phyloP scores from a whole-genome alignment of 2,329 filamentous ascomycete species.

The Alternaria postmessia region DNA sequence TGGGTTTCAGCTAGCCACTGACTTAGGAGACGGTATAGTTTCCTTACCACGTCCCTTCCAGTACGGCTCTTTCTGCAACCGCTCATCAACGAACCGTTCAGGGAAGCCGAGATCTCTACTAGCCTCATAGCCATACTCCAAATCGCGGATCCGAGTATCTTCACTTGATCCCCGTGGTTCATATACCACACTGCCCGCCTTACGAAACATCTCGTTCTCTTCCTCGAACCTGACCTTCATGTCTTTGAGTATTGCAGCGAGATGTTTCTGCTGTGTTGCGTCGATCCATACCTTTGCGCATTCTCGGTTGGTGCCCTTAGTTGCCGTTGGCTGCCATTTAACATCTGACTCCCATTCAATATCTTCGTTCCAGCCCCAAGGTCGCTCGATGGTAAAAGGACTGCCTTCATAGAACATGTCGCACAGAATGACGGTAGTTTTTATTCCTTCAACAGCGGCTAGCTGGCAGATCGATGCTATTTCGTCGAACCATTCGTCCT shows the following conservation, averaged over 20 bases:
- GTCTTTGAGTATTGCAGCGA: neutral
- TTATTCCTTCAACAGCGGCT: neutral
- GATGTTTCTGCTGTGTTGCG: neutral
- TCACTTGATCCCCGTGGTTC: neutral
- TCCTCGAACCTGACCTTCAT: neutral
- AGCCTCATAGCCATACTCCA: neutral
- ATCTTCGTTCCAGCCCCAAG: neutral
- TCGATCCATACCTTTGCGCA: neutral
- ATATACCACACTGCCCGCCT: neutral
- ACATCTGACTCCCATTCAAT: neutral
- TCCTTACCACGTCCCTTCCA: neutral
- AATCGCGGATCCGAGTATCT: neutral
- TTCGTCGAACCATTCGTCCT: neutral
- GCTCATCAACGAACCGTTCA: neutral
- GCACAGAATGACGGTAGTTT: neutral
- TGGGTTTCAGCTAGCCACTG: neutral
- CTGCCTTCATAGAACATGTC: neutral
- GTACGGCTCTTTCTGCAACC: neutral
- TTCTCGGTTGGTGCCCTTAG: neutral
- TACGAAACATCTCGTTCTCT: neutral
- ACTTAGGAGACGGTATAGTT: neutral
- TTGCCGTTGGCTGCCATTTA: neutral
- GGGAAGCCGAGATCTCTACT: neutral
- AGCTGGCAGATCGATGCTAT: neutral
- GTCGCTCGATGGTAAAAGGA: neutral